phyloP scores from a whole-genome alignment of 495 filamentous ascomycete genomes.

The Xylaria bambusicola region DNA sequence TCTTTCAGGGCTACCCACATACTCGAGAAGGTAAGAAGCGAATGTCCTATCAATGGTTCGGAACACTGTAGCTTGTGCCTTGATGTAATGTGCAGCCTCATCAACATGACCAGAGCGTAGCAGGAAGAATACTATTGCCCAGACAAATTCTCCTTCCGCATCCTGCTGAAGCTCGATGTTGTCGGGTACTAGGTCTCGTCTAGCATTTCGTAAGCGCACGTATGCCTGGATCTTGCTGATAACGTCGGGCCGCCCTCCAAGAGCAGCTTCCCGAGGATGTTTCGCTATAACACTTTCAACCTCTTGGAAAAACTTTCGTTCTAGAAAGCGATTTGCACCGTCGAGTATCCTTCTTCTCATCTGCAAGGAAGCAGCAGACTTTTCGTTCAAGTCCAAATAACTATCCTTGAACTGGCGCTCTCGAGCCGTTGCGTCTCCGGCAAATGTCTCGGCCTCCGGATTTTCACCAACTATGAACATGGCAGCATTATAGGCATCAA shows the following conservation, averaged over 20 bases:
- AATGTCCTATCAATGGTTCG: slow-evolving; percentile 89
- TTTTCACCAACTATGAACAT: slow-evolving; percentile 71
- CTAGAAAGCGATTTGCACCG: slow-evolving; percentile 74
- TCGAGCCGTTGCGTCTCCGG: slow-evolving; percentile 57
- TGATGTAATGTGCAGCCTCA: slow-evolving; percentile 86
- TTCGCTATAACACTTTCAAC: slow-evolving; percentile 74
- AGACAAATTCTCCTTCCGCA: slow-evolving; percentile 77
- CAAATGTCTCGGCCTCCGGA: slow-evolving; percentile 51
- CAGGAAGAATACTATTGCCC: slow-evolving; percentile 93
- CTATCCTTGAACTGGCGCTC: slow-evolving; percentile 74
- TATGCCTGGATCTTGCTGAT: slow-evolving; percentile 91
- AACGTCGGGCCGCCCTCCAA: slow-evolving; percentile 84
- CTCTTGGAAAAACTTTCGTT: slow-evolving; percentile 70
- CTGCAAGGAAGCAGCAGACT: slow-evolving; percentile 58
- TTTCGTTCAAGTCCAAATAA: slow-evolving; percentile 71
- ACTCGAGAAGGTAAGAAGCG: slow-evolving; percentile 81
- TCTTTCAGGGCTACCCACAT: slow-evolving; percentile 68
- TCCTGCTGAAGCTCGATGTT: slow-evolving; percentile 70
- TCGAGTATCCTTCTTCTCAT: slow-evolving; percentile 75
- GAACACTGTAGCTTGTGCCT: slow-evolving; percentile 73
- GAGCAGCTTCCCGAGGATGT: slow-evolving; percentile 82
- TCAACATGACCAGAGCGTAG: slow-evolving; percentile 78
- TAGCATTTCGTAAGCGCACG: slow-evolving; percentile 70
- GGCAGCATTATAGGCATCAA: slow-evolving; percentile 77
- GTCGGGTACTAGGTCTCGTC: slow-evolving; percentile 80